These are phyloP conservation scores for Capronia americana DNA, from an alignment of 2,329 filamentous ascomycete genomes.

Conservation along the genomic window DNA sequence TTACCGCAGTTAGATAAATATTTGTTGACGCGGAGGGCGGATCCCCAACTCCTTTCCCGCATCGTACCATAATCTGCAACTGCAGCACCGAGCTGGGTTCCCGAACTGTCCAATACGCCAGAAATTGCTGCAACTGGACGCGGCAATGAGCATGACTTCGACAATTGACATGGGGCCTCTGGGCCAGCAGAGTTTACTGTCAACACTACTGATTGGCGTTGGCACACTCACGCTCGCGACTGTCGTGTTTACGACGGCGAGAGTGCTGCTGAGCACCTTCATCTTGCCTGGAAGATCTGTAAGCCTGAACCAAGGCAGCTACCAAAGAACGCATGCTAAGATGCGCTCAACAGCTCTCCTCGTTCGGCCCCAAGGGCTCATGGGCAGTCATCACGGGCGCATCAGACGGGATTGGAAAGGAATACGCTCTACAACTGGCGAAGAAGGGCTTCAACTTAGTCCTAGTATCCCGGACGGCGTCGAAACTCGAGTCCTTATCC, in stretches of 20 bases:
- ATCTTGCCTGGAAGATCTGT: constrained; percentile 63
- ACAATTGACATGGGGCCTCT: constrained; percentile 34
- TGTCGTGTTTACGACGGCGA: constrained; percentile 65
- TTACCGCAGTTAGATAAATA: neutral
- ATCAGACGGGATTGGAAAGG: constrained; percentile 95
- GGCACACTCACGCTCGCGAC: constrained; percentile 66
- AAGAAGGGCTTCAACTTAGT: constrained; percentile 92
- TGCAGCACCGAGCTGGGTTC: neutral
- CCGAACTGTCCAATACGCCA: neutral
- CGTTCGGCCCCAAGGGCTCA: constrained; percentile 87
- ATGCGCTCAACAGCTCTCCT: constrained; percentile 68
- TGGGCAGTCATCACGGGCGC: constrained; percentile 96
- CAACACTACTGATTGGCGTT: constrained; percentile 47
- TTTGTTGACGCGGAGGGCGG: neutral
- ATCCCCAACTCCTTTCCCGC: neutral
- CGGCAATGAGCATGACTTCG: constrained; percentile 6
- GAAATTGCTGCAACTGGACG: neutral
- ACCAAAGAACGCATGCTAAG: constrained; percentile 27
- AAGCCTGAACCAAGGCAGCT: constrained; percentile 37
- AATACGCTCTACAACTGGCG: constrained; percentile 90
- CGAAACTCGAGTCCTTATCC: constrained; percentile 81
- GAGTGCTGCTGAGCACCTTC: constrained; percentile 71
- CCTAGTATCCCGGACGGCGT: constrained; percentile 92
- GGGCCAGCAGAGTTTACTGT: constrained; percentile 33
- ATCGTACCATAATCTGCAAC: neutral